Evolutionary conservation across 768 basidiomycete genomes (phyloP).

Genomic region (Gymnopilus junonius): DNA sequence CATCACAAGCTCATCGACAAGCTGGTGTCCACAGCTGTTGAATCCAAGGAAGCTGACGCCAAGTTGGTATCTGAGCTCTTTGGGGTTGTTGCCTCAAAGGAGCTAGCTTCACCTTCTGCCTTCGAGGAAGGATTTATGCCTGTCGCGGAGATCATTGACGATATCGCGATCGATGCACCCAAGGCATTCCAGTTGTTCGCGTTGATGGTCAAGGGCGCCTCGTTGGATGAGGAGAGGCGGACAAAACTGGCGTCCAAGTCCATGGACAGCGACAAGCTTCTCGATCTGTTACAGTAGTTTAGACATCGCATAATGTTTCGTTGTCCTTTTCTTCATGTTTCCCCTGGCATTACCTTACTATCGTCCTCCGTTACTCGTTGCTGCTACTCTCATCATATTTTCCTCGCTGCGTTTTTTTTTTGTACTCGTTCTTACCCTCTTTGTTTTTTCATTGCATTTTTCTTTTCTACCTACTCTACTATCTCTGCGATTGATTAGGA

Average conservation of each 20-base stretch:
- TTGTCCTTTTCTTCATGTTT: conserved; percentile 21
- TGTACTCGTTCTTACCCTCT: conserved; percentile 12
- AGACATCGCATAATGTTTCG: conserved; percentile 24
- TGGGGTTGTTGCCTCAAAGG: conserved; percentile 59
- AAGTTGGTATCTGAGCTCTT: conserved; percentile 81
- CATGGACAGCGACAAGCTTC: conserved; percentile 60
- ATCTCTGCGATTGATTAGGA: conserved; percentile 26
- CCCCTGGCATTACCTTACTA: conserved; percentile 22
- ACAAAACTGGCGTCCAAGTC: conserved; percentile 65
- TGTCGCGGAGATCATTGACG: conserved; percentile 80
- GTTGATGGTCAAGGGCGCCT: conserved; percentile 71
- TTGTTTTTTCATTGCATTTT: conserved; percentile 15
- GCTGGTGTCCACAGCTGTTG: conserved; percentile 73
- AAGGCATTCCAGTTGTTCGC: conserved; percentile 81
- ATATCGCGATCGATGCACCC: conserved; percentile 89
- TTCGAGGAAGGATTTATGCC: conserved; percentile 79
- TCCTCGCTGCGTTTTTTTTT: conserved; percentile 11
- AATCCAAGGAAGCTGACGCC: conserved; percentile 83
- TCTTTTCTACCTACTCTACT: conserved; percentile 18
- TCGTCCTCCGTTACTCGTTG: conserved; percentile 10
- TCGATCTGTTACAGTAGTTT: conserved; percentile 58
- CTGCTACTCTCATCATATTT: conserved; percentile 16
- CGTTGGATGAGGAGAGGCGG: conserved; percentile 64
- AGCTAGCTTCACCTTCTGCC: conserved; percentile 55
- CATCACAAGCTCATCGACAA: conserved; percentile 74